Evolutionary conservation across 2,329 filamentous ascomycete genomes (phyloP), one percentile per base, ranked within the genome.

Genomic region (Paecilomyces niveus): DNA sequence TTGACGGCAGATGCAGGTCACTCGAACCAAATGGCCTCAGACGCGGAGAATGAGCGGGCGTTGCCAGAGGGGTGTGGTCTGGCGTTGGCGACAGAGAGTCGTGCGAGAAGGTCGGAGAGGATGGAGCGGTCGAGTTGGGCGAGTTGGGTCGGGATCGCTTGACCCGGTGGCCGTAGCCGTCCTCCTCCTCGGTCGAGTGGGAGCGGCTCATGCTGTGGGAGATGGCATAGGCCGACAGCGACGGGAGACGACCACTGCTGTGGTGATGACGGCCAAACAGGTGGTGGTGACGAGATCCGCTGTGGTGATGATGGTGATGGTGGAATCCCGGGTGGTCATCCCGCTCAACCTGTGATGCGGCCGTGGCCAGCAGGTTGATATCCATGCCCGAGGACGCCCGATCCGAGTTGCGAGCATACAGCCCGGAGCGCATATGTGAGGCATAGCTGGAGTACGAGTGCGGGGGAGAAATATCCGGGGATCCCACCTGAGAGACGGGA

Each of bases 11-110:
- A 73, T 97, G 92, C 67, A 93, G 82, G 64, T 89, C 86, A 64
- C 80, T 82, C 62, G 82, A 80, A 58, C 82, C 84, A 69, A 89
- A 88, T 2, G 93, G 90, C 61, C 92, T 85, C 65, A 99, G 82
- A 51, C 94, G 90, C 55, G 94, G 94, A 18, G 92, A 97, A 75
- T 97, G 94, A 51, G 92, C 93, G 3, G 93, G 93, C 4, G 93
- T 99, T 29, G 92, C 93, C 58, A 97, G 86, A n/a, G 93, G 93
- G n/a, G 94, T 97, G 79, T 97, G 92, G 70, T 97, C 93, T 10
- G 93, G 94, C 1, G 93, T 99, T 3, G 93, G 94, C 9, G 93
- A 97, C 53, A 93, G 83, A 10, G 93, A 97, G 75, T 96, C 92
- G 76, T 97, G 92, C 1, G 93, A 97, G 74, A 97, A 96, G 3